Base-by-base conservation (phyloP, 1,284 basidiomycete species). In the Leccinum variabile region DNA sequence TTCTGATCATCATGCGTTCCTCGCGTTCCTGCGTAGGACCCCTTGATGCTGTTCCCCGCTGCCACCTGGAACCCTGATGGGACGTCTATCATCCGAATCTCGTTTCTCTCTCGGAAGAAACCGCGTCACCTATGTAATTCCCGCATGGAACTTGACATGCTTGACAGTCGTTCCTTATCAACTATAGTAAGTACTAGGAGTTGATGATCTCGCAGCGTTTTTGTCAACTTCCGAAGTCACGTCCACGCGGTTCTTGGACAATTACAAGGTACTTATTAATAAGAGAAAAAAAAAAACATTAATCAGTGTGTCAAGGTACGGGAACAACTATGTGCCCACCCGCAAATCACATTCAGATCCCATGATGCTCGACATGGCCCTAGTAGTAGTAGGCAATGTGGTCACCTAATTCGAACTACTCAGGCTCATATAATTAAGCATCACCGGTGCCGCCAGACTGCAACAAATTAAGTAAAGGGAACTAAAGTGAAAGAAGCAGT, bases 51-150 rank as follows among this genome's bases (percentile, higher is more conserved):
- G 3, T 32, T 39, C 25, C 52, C 2, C 92, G 62, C 82, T 94
- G 63, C 73, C 18, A 46, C n/a, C 94, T 5, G 84, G 89, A 6
- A 79, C 84, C 3, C 93, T 95, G 75, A 71, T 92, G 39, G 30
- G 30, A 30, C 30, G 30, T 7, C 30, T 30, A 30, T 76, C 76
- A 3, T 39, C 37, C 37, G 37, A 39, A 16, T 95, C 59, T 81
- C 80, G 7, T 95, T 90, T 77, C 83, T 95, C 57, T 80, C 84
- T 56, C 83, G 86, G 46, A 94, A 94, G 75, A 86, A 25, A 95
- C 58, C 83, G 85, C 33, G 83, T 94, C 58, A 89, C 92, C 0
- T 83, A 28, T 4, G 5, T 4, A 90, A 3, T 85, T 88, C 44
- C 82, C 9, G 92, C 85, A n/a, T 92, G 83, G 84, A 85, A 87